Base-by-base conservation (phyloP, 2,329 filamentous ascomycete genomes). In the Podosphaera xanthii region DNA sequence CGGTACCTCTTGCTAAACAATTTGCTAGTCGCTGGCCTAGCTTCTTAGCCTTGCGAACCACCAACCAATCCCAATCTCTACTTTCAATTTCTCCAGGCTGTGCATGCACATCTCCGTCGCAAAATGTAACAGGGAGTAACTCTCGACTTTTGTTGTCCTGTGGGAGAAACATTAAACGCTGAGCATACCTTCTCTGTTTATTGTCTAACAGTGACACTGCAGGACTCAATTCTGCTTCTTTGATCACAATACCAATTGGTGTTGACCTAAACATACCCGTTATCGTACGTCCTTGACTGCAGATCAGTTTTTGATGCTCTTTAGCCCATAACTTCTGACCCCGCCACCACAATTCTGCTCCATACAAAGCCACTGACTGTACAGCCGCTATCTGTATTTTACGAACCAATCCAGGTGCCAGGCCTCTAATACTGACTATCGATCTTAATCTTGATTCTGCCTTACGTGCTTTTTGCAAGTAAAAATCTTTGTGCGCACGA, bases 11-110 rank as follows among this genome's bases (percentile, higher is more conserved):
- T 3, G 33, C 3, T 34, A 52, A 34, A 22, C 14, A 52, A 3
- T 52, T 52, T 9, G 48, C 48, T 31, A 34, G 30, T 52, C 30
- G 30, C 10, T 52, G 30, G 8, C 48, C 48, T 22, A 52, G 10
- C 33, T 22, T 34, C 48, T 33, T 52, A 10, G 12, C 1, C 10
- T 52, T 34, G 22, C 10, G 22, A 33, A 7, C 48, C 8, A 7
- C 33, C 4, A 3, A 3, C 48, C 48, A 31, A 31, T 52, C 48
- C 30, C 30, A 52, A 12, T 52, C 48, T 52, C 2, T 10, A 31
- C 22, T 31, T 34, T 52, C 8, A 2, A 52, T 52, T 22, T 78
- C 22, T 40, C 52, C 52, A 14, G 34, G 52, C 22, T 54, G 52
- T 35, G 34, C 52, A 33, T 54, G 52, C 34, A 36, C 34, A n/a